These are phyloP conservation scores for Solanum ahanhuiri DNA, from an alignment of 257 asterid species.

Conservation along the genomic window DNA sequence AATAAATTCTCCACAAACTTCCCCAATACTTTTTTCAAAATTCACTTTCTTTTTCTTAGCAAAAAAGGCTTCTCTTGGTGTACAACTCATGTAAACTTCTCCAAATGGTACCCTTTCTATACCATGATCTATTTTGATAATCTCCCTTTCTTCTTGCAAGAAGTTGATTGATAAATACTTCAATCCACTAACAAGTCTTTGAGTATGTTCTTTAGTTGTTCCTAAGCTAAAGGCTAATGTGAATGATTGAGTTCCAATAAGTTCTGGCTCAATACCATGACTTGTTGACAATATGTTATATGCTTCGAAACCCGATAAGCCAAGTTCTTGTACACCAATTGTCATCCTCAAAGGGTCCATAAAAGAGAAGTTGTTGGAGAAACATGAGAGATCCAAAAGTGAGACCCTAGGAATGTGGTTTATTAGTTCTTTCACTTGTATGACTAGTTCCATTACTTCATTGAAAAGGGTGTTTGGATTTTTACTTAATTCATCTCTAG, in stretches of 20 bases:
- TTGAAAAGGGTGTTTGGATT: constrained; percentile 24
- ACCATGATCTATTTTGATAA: not conserved
- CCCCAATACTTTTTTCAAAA: constrained; percentile 37
- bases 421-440: constrained; percentile 33
- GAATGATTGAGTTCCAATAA: constrained; percentile 56
- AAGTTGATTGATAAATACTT: constrained; percentile 29
- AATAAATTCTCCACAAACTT: constrained; percentile 51
- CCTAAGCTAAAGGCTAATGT: constrained; percentile 62
- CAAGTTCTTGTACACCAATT: constrained; percentile 35
- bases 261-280: constrained; percentile 50
- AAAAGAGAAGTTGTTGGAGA: constrained; percentile 21
- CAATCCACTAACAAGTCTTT: constrained; percentile 47
- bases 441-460: constrained; percentile 39
- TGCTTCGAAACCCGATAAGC: constrained; percentile 55
- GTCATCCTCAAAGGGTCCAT: constrained; percentile 64
- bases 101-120: constrained; percentile 11
- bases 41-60: constrained; percentile 36
- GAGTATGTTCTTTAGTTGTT: constrained; percentile 51
- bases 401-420: constrained; percentile 29
- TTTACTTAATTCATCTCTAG: constrained; percentile 51
- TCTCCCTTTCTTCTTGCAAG: not conserved
- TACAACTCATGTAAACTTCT: constrained; percentile 27
- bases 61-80: constrained; percentile 78
- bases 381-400: constrained; percentile 21
- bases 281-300: constrained; percentile 43